A percentile compares a stretch with the other conserved stretches of the same genome.
phyloP scores from a whole-genome alignment of 352 stramenopile species.

The Peronospora farinosa region DNA sequence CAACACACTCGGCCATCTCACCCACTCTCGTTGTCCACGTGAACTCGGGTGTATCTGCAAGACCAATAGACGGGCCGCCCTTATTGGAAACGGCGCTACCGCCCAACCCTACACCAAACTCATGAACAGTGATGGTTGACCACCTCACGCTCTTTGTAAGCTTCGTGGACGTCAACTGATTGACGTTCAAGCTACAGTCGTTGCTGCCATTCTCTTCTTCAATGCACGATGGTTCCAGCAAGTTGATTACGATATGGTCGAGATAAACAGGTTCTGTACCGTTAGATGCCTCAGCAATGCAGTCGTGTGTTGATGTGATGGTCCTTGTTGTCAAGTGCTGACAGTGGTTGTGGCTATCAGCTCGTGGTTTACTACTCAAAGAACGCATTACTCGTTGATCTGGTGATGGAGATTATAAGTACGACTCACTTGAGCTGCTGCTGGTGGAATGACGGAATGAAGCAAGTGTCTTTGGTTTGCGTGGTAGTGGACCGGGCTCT shows the following conservation, averaged over 20 bases:
- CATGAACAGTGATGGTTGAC: conserved; percentile 46
- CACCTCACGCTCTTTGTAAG: conserved; percentile 30
- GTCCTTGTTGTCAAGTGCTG: conserved; percentile 3
- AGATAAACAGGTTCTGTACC: not conserved
- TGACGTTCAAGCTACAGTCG: not conserved
- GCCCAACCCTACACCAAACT: conserved; percentile 54
- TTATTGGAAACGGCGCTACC: conserved; percentile 53
- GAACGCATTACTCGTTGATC: conserved; percentile 16
- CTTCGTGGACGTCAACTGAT: not conserved
- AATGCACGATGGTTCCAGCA: conserved; percentile 1
- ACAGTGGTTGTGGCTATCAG: conserved; percentile 4
- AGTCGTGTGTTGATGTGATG: conserved; percentile 2
- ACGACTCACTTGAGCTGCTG: conserved; percentile 7
- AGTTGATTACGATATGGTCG: conserved; percentile 2
- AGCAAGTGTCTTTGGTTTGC: conserved; percentile 22
- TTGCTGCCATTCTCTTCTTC: conserved; percentile 1
- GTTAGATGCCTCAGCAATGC: not conserved
- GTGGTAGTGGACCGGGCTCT: conserved; percentile 27
- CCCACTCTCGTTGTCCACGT: conserved; percentile 63
- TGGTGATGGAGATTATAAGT: conserved; percentile 1
- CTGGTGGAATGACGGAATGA: conserved; percentile 25
- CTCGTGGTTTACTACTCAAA: conserved; percentile 1
- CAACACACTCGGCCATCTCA: conserved; percentile 57
- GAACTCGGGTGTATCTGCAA: conserved; percentile 50
- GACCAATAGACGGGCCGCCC: conserved; percentile 50